These are phyloP conservation scores for Fusarium decemcellulare DNA, from an alignment of 2,329 filamentous ascomycete genomes.

Conservation along the genomic window DNA sequence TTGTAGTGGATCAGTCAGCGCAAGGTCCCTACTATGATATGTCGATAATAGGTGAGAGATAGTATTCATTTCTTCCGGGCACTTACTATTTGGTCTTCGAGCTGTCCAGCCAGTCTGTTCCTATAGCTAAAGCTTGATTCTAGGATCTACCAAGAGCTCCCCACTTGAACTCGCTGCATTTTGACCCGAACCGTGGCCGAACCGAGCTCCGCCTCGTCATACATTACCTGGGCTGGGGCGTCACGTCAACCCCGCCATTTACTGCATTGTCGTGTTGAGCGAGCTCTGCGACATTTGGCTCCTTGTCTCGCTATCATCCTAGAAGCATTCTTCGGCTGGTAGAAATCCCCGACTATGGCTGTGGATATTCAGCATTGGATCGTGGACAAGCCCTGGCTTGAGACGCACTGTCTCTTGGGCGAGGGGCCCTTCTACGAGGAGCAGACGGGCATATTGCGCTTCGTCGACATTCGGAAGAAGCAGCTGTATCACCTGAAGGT, in stretches of 20 bases:
- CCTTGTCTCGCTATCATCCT: not conserved
- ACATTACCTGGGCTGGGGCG: conserved; percentile 18
- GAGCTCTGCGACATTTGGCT: not conserved
- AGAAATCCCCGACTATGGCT: conserved; percentile 45
- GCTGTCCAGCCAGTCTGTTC: too few species aligned
- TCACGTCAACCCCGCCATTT: conserved; percentile 32
- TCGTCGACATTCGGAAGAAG: conserved; percentile 86
- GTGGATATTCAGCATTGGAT: conserved; percentile 64
- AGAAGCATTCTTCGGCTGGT: too few species aligned
- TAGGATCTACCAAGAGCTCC: conserved; percentile 1
- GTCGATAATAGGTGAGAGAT: not conserved
- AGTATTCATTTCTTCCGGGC: not conserved
- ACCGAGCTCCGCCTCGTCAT: conserved; percentile 7
- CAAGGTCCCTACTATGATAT: not conserved
- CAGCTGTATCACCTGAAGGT: conserved; percentile 81
- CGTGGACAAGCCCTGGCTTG: conserved; percentile 68
- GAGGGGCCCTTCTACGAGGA: conserved; percentile 84
- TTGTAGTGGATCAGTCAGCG: not conserved
- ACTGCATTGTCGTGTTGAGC: too few species aligned
- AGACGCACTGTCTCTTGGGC: conserved; percentile 75
- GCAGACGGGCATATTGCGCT: conserved; percentile 75
- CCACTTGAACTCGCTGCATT: conserved; percentile 15
- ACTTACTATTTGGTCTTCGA: too few species aligned
- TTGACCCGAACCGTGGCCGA: conserved; percentile 20
- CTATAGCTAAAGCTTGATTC: not conserved